Evolutionary conservation across 2,329 filamentous ascomycete genomes (phyloP).

Genomic region (Paraphoma sp.): DNA sequence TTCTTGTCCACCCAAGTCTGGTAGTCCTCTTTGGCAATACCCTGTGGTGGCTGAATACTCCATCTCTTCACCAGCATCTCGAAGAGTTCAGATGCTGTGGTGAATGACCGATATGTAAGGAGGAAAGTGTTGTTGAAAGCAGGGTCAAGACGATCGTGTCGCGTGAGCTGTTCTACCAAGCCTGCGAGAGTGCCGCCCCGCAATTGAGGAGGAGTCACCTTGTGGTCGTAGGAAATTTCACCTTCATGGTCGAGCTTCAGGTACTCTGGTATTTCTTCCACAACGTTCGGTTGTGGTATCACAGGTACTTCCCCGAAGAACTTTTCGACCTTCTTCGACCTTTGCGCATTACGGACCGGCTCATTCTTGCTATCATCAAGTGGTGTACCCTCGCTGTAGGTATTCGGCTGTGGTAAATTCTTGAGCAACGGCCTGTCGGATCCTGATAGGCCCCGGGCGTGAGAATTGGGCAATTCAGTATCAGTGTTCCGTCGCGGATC

Average conservation of each 20-base stretch:
- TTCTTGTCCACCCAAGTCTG: conserved; percentile 92
- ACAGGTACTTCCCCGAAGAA: conserved; percentile 61
- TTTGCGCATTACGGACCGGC: conserved; percentile 48
- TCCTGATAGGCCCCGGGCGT: conserved; percentile 38
- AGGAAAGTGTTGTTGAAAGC: conserved; percentile 98
- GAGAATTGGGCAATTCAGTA: conserved; percentile 43
- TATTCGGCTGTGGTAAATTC: conserved; percentile 66
- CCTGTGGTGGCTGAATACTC: conserved; percentile 87
- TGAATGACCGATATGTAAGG: conserved; percentile 95
- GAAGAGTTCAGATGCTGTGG: conserved; percentile 86
- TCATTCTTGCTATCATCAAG: conserved; percentile 42
- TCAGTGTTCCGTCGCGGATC: conserved; percentile 52
- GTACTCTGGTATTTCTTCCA: conserved; percentile 83
- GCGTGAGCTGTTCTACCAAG: conserved; percentile 91
- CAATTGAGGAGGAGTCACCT: conserved; percentile 75
- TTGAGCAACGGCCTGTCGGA: conserved; percentile 56
- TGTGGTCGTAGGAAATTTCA: conserved; percentile 89
- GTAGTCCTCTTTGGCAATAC: conserved; percentile 75
- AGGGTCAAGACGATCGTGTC: conserved; percentile 93
- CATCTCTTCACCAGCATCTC: conserved; percentile 92
- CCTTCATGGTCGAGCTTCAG: conserved; percentile 85
- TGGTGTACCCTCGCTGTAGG: conserved; percentile 65
- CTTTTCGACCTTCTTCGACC: conserved; percentile 55
- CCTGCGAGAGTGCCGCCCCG: conserved; percentile 89
- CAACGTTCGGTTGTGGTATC: conserved; percentile 51